Percentiles rank a stretch among this genome's conserved stretches.
phyloP scores from a whole-genome alignment of 2,329 filamentous ascomycete species.

The Colletotrichum incanum region DNA sequence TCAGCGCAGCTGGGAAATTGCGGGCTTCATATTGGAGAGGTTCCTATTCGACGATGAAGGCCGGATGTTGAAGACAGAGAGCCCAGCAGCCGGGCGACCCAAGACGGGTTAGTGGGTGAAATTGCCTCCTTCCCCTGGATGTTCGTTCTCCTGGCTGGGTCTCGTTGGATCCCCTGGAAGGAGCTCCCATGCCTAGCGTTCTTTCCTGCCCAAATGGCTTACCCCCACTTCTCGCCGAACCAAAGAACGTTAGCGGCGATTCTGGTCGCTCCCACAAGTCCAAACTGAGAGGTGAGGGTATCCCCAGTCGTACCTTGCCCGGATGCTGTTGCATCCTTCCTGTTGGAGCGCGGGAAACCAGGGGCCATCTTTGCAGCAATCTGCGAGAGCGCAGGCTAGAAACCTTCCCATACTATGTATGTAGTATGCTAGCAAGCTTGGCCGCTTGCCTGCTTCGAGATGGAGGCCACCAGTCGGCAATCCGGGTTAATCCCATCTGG shows the following conservation, averaged over 20 bases:
- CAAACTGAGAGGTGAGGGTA: conserved; percentile 27
- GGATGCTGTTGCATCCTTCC: conserved; percentile 19
- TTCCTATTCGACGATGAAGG: conserved; percentile 33
- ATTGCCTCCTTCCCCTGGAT: background rate
- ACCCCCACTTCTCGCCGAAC: conserved; percentile 24
- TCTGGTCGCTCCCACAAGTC: conserved; percentile 13
- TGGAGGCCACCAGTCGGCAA: background rate
- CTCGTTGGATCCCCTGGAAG: conserved; percentile 3
- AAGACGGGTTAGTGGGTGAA: conserved; percentile 28
- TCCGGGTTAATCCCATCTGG: conserved; percentile 22
- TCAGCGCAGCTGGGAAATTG: conserved; percentile 43
- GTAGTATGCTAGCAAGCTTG: background rate
- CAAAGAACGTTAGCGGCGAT: conserved; percentile 30
- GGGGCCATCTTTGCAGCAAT: conserved; percentile 2
- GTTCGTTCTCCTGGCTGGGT: conserved; percentile 1
- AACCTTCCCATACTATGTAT: background rate
- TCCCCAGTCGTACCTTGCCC: conserved; percentile 26
- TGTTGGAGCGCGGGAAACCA: conserved; percentile 16
- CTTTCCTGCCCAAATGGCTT: conserved; percentile 20
- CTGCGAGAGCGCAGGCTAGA: background rate
- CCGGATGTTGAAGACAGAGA: background rate
- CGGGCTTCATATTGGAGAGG: conserved; percentile 31
- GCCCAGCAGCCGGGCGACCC: background rate
- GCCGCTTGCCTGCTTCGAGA: conserved; percentile 15
- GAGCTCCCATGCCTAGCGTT: conserved; percentile 24